Base-by-base conservation (phyloP, 257 asterid species). In the Ilex aquifolium region DNA sequence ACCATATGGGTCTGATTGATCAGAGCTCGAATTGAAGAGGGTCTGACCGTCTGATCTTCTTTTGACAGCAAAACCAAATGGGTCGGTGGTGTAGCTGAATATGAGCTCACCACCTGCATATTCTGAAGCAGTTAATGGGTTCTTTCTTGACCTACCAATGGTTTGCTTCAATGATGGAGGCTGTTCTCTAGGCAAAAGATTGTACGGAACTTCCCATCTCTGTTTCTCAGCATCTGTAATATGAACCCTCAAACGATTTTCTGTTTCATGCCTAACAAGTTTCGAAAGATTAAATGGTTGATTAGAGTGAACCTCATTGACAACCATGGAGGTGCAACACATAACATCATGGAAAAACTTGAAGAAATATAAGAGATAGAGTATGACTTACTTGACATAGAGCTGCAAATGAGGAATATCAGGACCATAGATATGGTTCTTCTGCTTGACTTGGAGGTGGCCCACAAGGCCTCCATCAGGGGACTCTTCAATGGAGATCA, bases 191-290 rank as follows among this genome's bases (percentile, higher is more conserved):
- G 95, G 97, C 27, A 92, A 49, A 7, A 92, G 82, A 58, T 83
- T 74, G 79, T 92, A 92, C 9, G 97, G 96, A 13, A 92, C 91
- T 68, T 92, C 99, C 99, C 99, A 92, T 69, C 99, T 80, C 55
- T 81, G 83, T 55, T 85, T 83, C 1, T 76, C 71, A 12, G 95
- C 99, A 59, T 89, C 97, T 4, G 96, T 87, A 10, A 92, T 89
- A 65, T 79, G 96, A 80, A 92, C 85, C 72, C 99, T 83, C 72
- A 92, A 66, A 1, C 96, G 88, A 68, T 59, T 68, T 2, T 80
- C 86, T 16, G 96, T 78, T 81, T 92, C 99, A 61, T 89, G 96
- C 83, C 96, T 92, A 75, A 5, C 54, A 58, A 44, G 63, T 2
- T 32, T 0, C 0, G 27, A 68, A 64, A 65, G 32, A 52, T 53